Evolutionary conservation across 305 asterid species (phyloP), one percentile per base, ranked within the genome.

Genomic region (Fraxinus baroniana): DNA sequence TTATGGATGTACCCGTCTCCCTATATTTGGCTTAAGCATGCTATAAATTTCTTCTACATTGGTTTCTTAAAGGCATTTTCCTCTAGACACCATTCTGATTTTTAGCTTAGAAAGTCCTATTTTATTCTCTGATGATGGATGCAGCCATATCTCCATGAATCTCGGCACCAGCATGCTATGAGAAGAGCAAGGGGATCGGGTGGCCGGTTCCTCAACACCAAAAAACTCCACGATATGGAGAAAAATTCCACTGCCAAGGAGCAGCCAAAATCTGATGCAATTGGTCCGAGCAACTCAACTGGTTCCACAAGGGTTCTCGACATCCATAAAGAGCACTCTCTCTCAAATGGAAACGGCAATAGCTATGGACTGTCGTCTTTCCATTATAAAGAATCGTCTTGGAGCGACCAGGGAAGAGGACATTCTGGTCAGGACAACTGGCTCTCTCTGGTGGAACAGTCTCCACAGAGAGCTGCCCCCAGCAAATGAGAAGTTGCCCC

Each of bases 141-240:
- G 76, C 90, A 93, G 97, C 97, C 97, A 13, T 93, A 93, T 89
- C 93, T 93, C 74, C 95, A 93, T 32, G 97, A 93, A 84, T 93
- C 97, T 74, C 94, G 97, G 64, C 94, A 93, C 55, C 84, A 79
- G 79, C 97, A 93, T 75, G 97, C 97, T 68, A 86, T 92, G 92
- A 89, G 88, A 84, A 88, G 97, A 85, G 92, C 89, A 84, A 89
- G 97, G 85, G 97, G 95, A 72, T 52, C 94, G 30, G 95, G 97
- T 24, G 97, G 97, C 70, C 95, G 97, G 84, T 93, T 93, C 83
- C 94, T 93, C 30, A 92, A 93, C 82, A 89, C 95, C 0, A 93
- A 93, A 79, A 88, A 87, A 18, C 57, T 46, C 57, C 17, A 46
- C 6, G 18, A 46, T 13, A 3, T 12, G 57, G 57, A 46, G 57